Conservation (phyloP, 306 rosid species). For the Malus sylvestris region DNA sequence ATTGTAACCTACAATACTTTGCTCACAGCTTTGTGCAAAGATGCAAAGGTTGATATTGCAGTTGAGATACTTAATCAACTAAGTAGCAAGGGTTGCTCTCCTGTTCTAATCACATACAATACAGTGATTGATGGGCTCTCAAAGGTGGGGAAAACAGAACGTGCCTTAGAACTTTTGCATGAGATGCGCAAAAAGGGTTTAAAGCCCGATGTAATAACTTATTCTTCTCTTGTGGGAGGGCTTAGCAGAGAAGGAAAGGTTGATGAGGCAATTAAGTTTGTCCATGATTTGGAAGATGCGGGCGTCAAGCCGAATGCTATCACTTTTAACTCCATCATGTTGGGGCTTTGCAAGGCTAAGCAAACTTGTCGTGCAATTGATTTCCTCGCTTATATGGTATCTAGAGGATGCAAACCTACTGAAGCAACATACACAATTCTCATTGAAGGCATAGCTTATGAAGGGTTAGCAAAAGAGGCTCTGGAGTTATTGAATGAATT, state of each 20-base stretch:
- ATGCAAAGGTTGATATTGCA: constrained; percentile 86
- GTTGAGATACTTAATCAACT: constrained; percentile 80
- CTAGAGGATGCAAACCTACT: constrained; percentile 71
- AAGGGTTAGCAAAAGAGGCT: constrained; percentile 85
- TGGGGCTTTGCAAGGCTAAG: constrained; percentile 73
- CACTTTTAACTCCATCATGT: constrained; percentile 71
- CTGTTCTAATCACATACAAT: constrained; percentile 79
- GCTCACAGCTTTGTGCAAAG: constrained; percentile 85
- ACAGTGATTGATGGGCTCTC: constrained; percentile 88
- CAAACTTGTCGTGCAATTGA: constrained; percentile 78
- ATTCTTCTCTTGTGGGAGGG: constrained; percentile 75
- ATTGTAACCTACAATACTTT: constrained; percentile 89
- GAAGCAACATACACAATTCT: constrained; percentile 89
- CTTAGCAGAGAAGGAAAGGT: constrained; percentile 82
- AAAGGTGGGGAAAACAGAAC: constrained; percentile 64
- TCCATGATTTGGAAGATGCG: constrained; percentile 54
- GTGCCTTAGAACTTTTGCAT: constrained; percentile 57
- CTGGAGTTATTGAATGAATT: constrained; percentile 61
- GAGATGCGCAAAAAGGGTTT: constrained; percentile 79
- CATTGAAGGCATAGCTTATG: constrained; percentile 80
- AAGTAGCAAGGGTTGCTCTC: constrained; percentile 78
- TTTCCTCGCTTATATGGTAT: constrained; percentile 65
- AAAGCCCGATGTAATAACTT: constrained; percentile 73
- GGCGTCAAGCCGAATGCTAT: constrained; percentile 54
- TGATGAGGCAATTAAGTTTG: constrained; percentile 44